Percentiles rank a stretch among this genome's conserved stretches.
Conservation (phyloP, 306 rosid genomes). For the Inga leiocalycina region DNA sequence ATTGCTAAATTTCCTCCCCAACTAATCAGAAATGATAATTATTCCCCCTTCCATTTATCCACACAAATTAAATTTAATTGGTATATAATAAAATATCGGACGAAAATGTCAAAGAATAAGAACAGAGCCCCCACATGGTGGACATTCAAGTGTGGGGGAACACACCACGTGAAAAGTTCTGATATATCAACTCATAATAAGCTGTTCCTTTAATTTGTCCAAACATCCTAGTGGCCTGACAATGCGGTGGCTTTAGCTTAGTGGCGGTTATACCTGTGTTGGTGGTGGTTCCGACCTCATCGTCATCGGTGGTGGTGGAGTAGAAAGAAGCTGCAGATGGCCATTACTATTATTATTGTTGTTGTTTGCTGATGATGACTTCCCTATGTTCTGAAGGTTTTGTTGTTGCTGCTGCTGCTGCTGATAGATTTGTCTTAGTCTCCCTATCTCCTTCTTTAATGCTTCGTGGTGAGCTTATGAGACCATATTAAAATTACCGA, state of each 20-base stretch:
- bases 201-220: slow-evolving; percentile 18
- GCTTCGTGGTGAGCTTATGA: slow-evolving; percentile 62
- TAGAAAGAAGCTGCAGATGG: background rate
- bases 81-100: slow-evolving; percentile 8
- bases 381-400: slow-evolving; percentile 63
- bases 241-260: slow-evolving; percentile 2
- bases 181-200: slow-evolving; percentile 7
- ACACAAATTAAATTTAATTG: slow-evolving; percentile 7
- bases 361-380: slow-evolving; percentile 15
- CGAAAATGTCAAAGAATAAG: slow-evolving; percentile 12
- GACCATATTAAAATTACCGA: background rate
- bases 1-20: background rate
- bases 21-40: background rate
- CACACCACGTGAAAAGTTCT: slow-evolving; percentile 55
- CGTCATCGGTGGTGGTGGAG: background rate
- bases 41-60: slow-evolving; percentile 4
- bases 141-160: slow-evolving; percentile 32
- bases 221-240: slow-evolving; percentile 20
- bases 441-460: slow-evolving; percentile 84
- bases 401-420: slow-evolving; percentile 69
- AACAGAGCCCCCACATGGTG: slow-evolving; percentile 36
- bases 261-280: background rate
- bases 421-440: slow-evolving; percentile 79
- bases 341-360: slow-evolving; percentile 33
- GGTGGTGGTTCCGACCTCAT: background rate